A percentile compares a stretch with the other conserved stretches of the same genome.
Evolutionary conservation across 805 yeast genomes (phyloP).

Genomic region (Lipomyces kockii): DNA sequence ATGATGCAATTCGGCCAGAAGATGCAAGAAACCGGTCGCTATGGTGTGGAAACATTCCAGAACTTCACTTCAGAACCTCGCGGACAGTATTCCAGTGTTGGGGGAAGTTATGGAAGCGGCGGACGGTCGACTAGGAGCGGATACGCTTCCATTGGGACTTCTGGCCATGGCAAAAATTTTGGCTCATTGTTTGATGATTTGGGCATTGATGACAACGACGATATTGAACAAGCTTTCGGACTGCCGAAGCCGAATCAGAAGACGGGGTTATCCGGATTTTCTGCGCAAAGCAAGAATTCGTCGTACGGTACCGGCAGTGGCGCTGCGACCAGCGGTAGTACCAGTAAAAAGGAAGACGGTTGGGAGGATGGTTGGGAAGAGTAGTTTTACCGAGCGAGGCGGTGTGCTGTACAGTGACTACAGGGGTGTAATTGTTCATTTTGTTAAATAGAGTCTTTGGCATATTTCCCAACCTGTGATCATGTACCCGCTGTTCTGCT

Average conservation of each 20-base stretch:
- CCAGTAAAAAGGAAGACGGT: constrained; percentile 16
- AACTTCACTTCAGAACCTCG: constrained; percentile 54
- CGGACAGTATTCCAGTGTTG: constrained; percentile 6
- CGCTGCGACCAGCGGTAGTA: constrained; percentile 13
- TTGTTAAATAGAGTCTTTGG: background rate
- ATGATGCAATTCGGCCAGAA: constrained; percentile 95
- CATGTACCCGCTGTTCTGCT: background rate
- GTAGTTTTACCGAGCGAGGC: background rate
- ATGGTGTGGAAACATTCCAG: constrained; percentile 70
- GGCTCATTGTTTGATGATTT: constrained; percentile 60
- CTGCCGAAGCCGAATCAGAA: constrained; percentile 59
- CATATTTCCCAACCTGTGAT: background rate
- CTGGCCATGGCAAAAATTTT: constrained; percentile 47
- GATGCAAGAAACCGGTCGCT: constrained; percentile 83
- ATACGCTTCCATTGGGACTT: constrained; percentile 13
- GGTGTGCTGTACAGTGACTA: background rate
- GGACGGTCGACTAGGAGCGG: constrained; percentile 7
- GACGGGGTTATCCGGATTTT: constrained; percentile 59
- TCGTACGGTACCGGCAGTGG: constrained; percentile 1
- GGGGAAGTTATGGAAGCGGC: background rate
- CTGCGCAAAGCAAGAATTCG: constrained; percentile 4
- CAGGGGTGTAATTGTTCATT: background rate
- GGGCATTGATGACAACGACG: constrained; percentile 47
- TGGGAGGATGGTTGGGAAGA: constrained; percentile 37
- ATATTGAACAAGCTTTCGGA: constrained; percentile 71